Conservation (phyloP, 192 early-diverging fungal species). For the Entomortierella parvispora region DNA sequence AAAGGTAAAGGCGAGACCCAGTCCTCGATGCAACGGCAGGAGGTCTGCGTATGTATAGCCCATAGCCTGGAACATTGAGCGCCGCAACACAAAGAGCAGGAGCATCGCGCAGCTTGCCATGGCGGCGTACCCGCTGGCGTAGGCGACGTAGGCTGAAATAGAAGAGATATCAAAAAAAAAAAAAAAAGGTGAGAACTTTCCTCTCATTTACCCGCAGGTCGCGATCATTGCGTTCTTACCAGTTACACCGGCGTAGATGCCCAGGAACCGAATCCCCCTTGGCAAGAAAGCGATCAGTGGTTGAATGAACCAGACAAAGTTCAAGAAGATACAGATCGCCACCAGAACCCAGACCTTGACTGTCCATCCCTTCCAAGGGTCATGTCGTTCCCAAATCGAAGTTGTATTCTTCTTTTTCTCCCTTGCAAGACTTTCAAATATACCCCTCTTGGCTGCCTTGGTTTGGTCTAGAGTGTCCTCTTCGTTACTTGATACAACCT, state of each 20-base stretch:
- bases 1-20: constrained; percentile 29
- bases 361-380: constrained; percentile 35
- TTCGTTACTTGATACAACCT: constrained; percentile 7
- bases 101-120: constrained; percentile 41
- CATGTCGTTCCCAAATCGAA: constrained; percentile 39
- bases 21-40: constrained; percentile 33
- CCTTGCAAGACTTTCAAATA: neutral
- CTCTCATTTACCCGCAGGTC: neutral
- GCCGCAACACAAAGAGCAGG: constrained; percentile 25
- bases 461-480: too few species aligned
- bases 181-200: neutral
- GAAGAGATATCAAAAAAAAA: neutral
- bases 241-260: constrained; percentile 17
- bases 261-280: constrained; percentile 7
- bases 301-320: constrained; percentile 37
- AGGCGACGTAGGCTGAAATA: constrained; percentile 31
- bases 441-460: too few species aligned
- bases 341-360: constrained; percentile 28
- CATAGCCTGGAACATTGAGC: constrained; percentile 42
- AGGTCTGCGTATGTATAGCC: constrained; percentile 46
- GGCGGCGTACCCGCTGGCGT: constrained; percentile 34
- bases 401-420: constrained; percentile 13
- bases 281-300: constrained; percentile 31
- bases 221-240: constrained; percentile 12
- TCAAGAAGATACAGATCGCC: constrained; percentile 8